Evolutionary conservation across 2,329 filamentous ascomycete species (phyloP).

Genomic region (Colletotrichum sp.): DNA sequence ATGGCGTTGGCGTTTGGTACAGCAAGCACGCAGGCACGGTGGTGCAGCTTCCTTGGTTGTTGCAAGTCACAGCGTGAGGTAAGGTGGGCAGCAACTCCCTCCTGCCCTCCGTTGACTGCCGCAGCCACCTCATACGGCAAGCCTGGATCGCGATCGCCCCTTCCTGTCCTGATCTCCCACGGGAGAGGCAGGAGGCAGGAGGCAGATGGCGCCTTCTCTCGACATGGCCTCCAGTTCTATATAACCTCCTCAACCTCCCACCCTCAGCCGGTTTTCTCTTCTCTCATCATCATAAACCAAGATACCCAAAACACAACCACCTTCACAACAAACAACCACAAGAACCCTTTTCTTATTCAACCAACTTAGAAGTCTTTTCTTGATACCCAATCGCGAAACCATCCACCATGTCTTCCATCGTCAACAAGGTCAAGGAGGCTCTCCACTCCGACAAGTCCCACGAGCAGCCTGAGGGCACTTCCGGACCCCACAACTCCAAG

Average conservation of each 20-base stretch:
- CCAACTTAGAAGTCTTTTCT: not conserved
- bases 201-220: not conserved
- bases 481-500: slow-evolving; percentile 40
- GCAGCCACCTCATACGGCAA: not conserved
- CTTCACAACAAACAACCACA: not conserved
- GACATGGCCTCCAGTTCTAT: slow-evolving; percentile 3
- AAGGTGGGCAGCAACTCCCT: not conserved
- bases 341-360: not conserved
- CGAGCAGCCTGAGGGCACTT: slow-evolving; percentile 26
- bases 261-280: not conserved
- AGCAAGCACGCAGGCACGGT: not conserved
- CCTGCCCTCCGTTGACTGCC: not conserved
- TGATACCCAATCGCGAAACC: slow-evolving; percentile 20
- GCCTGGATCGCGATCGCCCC: not conserved
- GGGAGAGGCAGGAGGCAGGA: not conserved
- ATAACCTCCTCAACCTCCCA: slow-evolving; percentile 16
- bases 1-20: not conserved
- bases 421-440: slow-evolving; percentile 66
- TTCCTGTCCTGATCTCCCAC: not conserved
- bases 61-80: not conserved
- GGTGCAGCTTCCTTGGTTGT: slow-evolving; percentile 16
- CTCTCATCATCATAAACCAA: slow-evolving; percentile 22
- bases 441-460: slow-evolving; percentile 48
- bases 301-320: slow-evolving; percentile 20
- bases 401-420: slow-evolving; percentile 59